phyloP scores from a whole-genome alignment of 2,329 filamentous ascomycete species.

The Metarhizium humberi region DNA sequence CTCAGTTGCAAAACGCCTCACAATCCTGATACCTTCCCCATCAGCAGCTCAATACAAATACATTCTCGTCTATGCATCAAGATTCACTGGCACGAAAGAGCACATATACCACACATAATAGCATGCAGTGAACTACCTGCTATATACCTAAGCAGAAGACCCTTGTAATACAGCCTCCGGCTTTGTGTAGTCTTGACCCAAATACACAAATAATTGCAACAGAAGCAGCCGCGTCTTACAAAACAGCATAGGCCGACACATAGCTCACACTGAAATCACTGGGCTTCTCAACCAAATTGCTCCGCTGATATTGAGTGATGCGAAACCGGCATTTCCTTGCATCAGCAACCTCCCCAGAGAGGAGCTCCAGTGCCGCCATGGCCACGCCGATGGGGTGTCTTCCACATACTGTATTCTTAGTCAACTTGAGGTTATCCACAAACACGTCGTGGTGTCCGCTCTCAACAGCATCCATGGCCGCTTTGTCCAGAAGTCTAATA shows the following conservation, averaged over 20 bases:
- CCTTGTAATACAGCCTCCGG: background rate
- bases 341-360: constrained; percentile 33
- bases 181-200: background rate
- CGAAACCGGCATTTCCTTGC: constrained; percentile 51
- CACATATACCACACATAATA: too few species aligned
- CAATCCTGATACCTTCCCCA: too few species aligned
- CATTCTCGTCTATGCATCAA: too few species aligned
- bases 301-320: constrained; percentile 82
- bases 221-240: constrained; percentile 29
- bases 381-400: constrained; percentile 88
- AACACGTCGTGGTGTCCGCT: constrained; percentile 65
- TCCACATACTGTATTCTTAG: constrained; percentile 88
- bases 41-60: too few species aligned
- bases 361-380: constrained; percentile 75
- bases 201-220: background rate
- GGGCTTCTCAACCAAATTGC: constrained; percentile 58
- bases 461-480: constrained; percentile 78
- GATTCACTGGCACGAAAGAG: too few species aligned
- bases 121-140: too few species aligned
- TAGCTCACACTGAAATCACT: constrained; percentile 88
- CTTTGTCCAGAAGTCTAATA: constrained; percentile 69
- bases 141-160: too few species aligned
- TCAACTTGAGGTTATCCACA: constrained; percentile 56
- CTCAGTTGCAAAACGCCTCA: too few species aligned
- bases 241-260: constrained; percentile 77